Evolutionary conservation across 225 moss, liverwort and hornwort genomes (phyloP).

Genomic region (Pseudoscleropodium purum): DNA sequence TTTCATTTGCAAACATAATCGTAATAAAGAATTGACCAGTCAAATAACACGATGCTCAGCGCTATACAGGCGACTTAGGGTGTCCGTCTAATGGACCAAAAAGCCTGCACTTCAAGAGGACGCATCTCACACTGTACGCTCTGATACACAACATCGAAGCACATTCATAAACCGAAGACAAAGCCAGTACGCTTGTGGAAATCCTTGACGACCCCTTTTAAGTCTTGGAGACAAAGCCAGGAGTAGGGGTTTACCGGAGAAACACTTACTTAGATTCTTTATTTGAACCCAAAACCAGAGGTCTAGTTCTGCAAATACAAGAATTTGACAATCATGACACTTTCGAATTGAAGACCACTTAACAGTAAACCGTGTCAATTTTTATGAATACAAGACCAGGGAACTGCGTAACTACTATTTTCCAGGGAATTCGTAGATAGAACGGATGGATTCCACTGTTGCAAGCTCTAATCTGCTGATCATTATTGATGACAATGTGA

Average conservation of each 20-base stretch:
- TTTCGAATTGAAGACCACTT: no score
- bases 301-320: not conserved
- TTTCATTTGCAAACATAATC: not conserved
- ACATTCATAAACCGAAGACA: not conserved
- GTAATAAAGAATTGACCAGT: not conserved
- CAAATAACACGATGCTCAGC: not conserved
- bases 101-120: not conserved
- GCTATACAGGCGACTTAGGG: not conserved
- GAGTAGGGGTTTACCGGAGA: not conserved
- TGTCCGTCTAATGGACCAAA: not conserved
- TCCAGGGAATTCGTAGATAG: not conserved
- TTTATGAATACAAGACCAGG: not conserved
- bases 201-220: not conserved
- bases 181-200: not conserved
- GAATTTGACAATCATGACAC: not conserved
- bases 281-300: not conserved
- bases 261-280: not conserved
- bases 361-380: no score
- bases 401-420: not conserved
- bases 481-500: not conserved
- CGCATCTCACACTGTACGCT: not conserved
- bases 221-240: not conserved
- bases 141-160: not conserved
- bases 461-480: not conserved
- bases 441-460: not conserved